These are phyloP conservation scores for Wickerhamomyces ciferrii DNA, from an alignment of 805 yeast species.

Conservation along the genomic window DNA sequence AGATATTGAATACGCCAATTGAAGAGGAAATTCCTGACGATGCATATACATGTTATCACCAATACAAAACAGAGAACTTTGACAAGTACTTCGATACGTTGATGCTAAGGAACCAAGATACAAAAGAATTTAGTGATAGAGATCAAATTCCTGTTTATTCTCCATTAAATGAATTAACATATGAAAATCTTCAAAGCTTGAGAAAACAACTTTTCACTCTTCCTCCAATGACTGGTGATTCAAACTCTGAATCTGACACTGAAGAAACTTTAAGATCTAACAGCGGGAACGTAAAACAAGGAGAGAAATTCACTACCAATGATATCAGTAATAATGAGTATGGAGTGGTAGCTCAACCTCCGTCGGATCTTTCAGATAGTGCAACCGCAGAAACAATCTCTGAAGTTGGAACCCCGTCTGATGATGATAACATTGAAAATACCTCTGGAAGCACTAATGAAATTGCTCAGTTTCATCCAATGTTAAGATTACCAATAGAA, in stretches of 20 bases:
- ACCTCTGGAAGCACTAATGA: background rate
- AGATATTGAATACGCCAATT: background rate
- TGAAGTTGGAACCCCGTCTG: background rate
- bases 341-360: too few relatives aligned
- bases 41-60: slow-evolving; percentile 12
- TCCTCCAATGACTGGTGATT: slow-evolving; percentile 6
- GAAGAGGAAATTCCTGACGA: slow-evolving; percentile 5
- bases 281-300: background rate
- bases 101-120: background rate
- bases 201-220: slow-evolving; percentile 3
- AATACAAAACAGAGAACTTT: slow-evolving; percentile 10
- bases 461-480: background rate
- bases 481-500: background rate
- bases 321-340: too few relatives aligned
- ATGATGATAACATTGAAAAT: background rate
- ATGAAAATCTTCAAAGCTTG: slow-evolving; percentile 9
- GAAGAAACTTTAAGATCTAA: background rate
- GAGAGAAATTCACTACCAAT: too few relatives aligned
- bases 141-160: slow-evolving; percentile 5
- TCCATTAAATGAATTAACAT: slow-evolving; percentile 12
- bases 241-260: background rate
- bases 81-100: slow-evolving; percentile 3
- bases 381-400: background rate
- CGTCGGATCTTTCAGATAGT: background rate
- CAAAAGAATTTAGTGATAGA: background rate